Evolutionary conservation across 2,329 filamentous ascomycete species (phyloP), one percentile per base, ranked within the genome.

Genomic region (Aureobasidium sp.): DNA sequence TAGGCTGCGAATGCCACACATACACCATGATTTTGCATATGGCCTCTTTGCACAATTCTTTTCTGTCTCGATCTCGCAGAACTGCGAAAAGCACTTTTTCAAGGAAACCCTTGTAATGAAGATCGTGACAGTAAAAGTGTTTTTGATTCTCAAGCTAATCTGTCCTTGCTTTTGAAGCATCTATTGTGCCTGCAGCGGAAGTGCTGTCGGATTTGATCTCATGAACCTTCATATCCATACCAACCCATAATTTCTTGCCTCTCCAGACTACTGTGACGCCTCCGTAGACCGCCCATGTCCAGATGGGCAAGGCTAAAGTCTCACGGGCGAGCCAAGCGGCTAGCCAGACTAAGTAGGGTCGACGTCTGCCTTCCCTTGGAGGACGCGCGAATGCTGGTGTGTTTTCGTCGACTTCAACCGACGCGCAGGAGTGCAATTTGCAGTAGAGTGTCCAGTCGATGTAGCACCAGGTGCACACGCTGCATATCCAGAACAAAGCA

Each of bases 251-350:
- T 32, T 79, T 82, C 69, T 86, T 87, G 0, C 92, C 93, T 61
- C 94, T 80, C 95, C 94, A 99, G 58, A 84, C 84, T 0, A 99
- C 90, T 0, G 86, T 93, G 1, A 88, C 85, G 0, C 94, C 94
- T n/a, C 93, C 87, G 67, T 90, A 84, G 25, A 97, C 89, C 0
- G 94, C 94, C 84, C 88, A 91, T 0, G 85, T 77, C 94, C 94
- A 99, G 63, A 99, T 88, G 0, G 92, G 92, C 49, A 96, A 78
- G 0, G 94, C 92, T 9, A 97, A 78, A 0, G 84, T 66, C 75
- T 99, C 94, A 36, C 94, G 81, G 0, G 89, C 91, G 0, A 96
- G 67, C 94, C 95, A 99, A 0, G 92, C 89, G 6, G 81, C 72
- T 4, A 94, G 70, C 89, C 91, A 99, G 66, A 89, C 81, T 0